Evolutionary conservation across 768 basidiomycete genomes (phyloP).

Genomic region (Phanerodontia chrysosporium): DNA sequence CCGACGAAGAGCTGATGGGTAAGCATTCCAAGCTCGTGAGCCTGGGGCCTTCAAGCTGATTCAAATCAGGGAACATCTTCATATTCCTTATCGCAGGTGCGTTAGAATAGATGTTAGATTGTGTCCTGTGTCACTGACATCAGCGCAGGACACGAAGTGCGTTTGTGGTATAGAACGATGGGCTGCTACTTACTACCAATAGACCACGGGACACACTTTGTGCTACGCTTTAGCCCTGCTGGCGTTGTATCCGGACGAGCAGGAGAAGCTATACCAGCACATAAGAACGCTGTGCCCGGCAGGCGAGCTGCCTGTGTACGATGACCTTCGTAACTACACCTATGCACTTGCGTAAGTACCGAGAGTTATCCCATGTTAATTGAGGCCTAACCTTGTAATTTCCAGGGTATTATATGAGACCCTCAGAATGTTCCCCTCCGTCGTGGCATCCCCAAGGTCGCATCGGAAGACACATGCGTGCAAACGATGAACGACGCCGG

Average conservation of each 20-base stretch:
- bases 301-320: constrained; percentile 24
- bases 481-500: constrained; percentile 17
- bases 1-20: constrained; percentile 40
- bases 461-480: constrained; percentile 21
- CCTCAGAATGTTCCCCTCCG: constrained; percentile 28
- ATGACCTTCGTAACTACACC: constrained; percentile 21
- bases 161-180: neutral
- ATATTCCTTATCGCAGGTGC: constrained; percentile 47
- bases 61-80: constrained; percentile 30
- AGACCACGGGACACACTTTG: constrained; percentile 32
- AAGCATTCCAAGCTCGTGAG: neutral
- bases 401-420: constrained; percentile 29
- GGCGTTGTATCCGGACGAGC: constrained; percentile 36
- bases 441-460: constrained; percentile 14
- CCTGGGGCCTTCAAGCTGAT: too few species aligned
- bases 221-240: constrained; percentile 31
- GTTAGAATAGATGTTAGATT: neutral
- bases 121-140: neutral
- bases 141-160: constrained; percentile 40
- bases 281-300: constrained; percentile 24
- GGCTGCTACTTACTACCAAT: neutral
- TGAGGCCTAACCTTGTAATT: neutral
- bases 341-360: constrained; percentile 22
- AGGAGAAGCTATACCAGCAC: constrained; percentile 32
- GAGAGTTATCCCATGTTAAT: too few species aligned